A percentile compares a stretch with the other conserved stretches of the same genome.
Evolutionary conservation across 192 early-diverging fungal species (phyloP).

Genomic region (Geranomyces michiganensis): DNA sequence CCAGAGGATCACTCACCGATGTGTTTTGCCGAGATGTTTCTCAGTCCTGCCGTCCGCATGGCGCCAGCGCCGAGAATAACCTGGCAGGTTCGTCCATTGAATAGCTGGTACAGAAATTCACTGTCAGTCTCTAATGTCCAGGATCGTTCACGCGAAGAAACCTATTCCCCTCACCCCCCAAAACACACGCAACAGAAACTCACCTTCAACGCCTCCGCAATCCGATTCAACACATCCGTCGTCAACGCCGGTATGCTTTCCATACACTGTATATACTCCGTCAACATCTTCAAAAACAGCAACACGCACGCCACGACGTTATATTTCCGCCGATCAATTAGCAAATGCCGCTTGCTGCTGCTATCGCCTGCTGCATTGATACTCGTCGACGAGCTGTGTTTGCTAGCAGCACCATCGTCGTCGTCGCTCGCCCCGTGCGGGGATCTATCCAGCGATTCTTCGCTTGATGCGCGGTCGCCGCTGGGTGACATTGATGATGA

Average conservation of each 20-base stretch:
- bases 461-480: slow-evolving; percentile 18
- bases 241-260: slow-evolving; percentile 77
- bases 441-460: slow-evolving; percentile 38
- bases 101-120: slow-evolving; percentile 66
- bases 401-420: slow-evolving; percentile 37
- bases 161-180: background rate
- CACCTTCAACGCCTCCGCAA: slow-evolving; percentile 86
- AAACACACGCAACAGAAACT: background rate
- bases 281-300: slow-evolving; percentile 86
- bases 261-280: slow-evolving; percentile 87
- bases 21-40: slow-evolving; percentile 97
- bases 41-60: slow-evolving; percentile 93
- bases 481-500: background rate
- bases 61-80: slow-evolving; percentile 98
- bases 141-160: background rate
- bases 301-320: slow-evolving; percentile 89
- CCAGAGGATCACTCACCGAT: slow-evolving; percentile 61
- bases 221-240: slow-evolving; percentile 84
- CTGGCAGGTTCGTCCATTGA: slow-evolving; percentile 95
- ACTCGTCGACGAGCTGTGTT: background rate
- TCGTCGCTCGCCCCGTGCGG: background rate
- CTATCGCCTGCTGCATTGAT: slow-evolving; percentile 2
- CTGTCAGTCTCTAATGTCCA: background rate
- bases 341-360: slow-evolving; percentile 52
- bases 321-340: slow-evolving; percentile 75